phyloP scores from a whole-genome alignment of 306 rosid genomes.

The Dryas octopetala region DNA sequence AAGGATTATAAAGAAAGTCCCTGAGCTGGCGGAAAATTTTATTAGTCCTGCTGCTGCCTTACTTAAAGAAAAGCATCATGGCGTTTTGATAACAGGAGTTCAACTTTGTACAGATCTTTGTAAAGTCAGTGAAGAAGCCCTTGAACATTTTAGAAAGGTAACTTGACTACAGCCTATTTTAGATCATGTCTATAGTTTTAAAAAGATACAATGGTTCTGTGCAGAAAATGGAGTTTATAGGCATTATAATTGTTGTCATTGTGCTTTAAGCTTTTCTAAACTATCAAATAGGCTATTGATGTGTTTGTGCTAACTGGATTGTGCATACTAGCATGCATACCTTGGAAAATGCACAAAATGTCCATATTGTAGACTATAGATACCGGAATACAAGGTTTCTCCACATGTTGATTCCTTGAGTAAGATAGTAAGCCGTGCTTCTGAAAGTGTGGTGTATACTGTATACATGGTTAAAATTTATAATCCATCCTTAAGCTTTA shows the following conservation, averaged over 20 bases:
- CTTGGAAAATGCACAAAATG: not conserved
- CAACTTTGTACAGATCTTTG: constrained; percentile 97
- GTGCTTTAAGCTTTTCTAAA: constrained; percentile 10
- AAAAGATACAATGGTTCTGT: constrained; percentile 10
- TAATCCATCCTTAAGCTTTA: constrained; percentile 9
- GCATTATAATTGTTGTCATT: constrained; percentile 13
- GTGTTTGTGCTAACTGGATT: not conserved
- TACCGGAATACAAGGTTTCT: constrained; percentile 3
- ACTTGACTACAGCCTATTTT: constrained; percentile 23
- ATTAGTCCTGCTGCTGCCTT: constrained; percentile 84
- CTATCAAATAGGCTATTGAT: not conserved
- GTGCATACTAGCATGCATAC: not conserved
- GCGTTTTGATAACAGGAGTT: constrained; percentile 93
- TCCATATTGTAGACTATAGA: not conserved
- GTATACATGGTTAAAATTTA: not conserved
- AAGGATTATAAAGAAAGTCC: constrained; percentile 96
- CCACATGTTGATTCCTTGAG: not conserved
- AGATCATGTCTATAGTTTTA: constrained; percentile 15
- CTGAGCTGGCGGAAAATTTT: constrained; percentile 95
- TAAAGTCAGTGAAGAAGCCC: constrained; percentile 82
- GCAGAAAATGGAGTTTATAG: constrained; percentile 1
- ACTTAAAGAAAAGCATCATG: constrained; percentile 96
- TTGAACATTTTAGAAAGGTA: constrained; percentile 86
- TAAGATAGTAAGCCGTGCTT: not conserved
- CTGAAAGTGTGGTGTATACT: not conserved